Evolutionary conservation across 106 monocot species (phyloP), one percentile per base, ranked within the genome.

Genomic region (Allium fistulosum): DNA sequence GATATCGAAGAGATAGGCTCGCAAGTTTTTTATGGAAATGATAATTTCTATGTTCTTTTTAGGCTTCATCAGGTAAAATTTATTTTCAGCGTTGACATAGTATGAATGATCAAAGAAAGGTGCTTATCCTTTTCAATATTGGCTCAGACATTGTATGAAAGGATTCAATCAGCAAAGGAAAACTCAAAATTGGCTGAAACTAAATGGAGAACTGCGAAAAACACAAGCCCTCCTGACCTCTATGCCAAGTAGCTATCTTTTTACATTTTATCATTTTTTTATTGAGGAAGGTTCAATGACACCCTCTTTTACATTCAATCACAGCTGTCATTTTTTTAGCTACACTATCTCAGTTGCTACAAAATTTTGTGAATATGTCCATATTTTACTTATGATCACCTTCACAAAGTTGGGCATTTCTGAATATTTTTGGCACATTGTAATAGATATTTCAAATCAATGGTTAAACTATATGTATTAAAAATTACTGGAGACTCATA

Each of bases 41-140:
- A 88, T 71, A 81, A 85, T 6, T 88, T 96, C 61, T 96, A 88
- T 84, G 85, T 88, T 14, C 86, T 96, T 18, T 92, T 91, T 69
- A 85, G 91, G 76, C 85, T 96, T 49, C 86, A 96, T 69, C 91
- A 86, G 86, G 95, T 91, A 22, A 55, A 15, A 15, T 12, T 3
- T 55, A 11, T 55, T 55, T 55, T 55, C 53, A 55, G 7, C 53
- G 37, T 37, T 37, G 5, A 37, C 2, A 37, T 37, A 37, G 37
- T 37, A 37, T 37, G 37, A 55, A 15, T 2, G 13, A 15, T 55
- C 1, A 12, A 15, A 12, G 6, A 55, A 11, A 55, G 13, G 15
- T 55, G 11, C 53, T 11, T 66, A 27, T 53, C 26, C 16, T 16
- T 27, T 64, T 17, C 57, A 37, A 37, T 27, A 46, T 61, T 65